A percentile compares a stretch with the other conserved stretches of the same genome.
Evolutionary conservation across 768 basidiomycete species (phyloP).

Genomic region (Boletus speciosus): DNA sequence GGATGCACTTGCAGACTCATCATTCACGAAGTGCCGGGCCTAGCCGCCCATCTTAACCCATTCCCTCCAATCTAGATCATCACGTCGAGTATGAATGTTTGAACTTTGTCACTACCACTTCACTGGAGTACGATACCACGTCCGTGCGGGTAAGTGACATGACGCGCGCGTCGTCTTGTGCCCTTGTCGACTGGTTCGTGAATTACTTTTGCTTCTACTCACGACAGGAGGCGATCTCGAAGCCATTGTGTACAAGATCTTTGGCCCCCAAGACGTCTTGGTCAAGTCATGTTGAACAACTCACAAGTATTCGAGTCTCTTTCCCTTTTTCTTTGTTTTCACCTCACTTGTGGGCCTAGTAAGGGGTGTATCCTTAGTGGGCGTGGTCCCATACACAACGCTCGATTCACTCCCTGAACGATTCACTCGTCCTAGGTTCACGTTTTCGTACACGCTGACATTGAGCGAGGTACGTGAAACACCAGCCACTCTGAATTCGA

Average conservation of each 20-base stretch:
- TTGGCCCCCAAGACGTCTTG: slow-evolving; percentile 66
- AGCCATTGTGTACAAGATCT: slow-evolving; percentile 36
- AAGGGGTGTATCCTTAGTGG: slow-evolving; percentile 70
- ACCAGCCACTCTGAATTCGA: slow-evolving; percentile 44
- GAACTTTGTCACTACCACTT: too few relatives aligned
- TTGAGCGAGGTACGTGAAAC: slow-evolving; percentile 43
- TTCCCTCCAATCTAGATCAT: too few relatives aligned
- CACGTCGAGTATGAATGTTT: too few relatives aligned
- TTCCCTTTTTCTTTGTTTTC: background rate
- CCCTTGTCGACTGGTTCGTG: slow-evolving; percentile 71
- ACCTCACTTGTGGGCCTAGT: slow-evolving; percentile 36
- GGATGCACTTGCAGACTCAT: too few relatives aligned
- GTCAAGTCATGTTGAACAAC: slow-evolving; percentile 89
- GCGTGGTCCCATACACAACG: slow-evolving; percentile 63
- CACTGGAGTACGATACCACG: too few relatives aligned
- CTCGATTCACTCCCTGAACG: slow-evolving; percentile 20
- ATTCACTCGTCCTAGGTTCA: slow-evolving; percentile 49
- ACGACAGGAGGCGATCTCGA: slow-evolving; percentile 36
- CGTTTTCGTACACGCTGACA: slow-evolving; percentile 16
- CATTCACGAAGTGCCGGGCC: too few relatives aligned
- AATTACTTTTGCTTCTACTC: slow-evolving; percentile 39
- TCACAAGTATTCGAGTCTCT: slow-evolving; percentile 51
- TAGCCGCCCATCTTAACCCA: too few relatives aligned
- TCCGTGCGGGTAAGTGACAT: too few relatives aligned
- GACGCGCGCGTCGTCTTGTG: slow-evolving; percentile 38